Conservation (phyloP, 2,329 filamentous ascomycete genomes). For the Elsinoe australis region DNA sequence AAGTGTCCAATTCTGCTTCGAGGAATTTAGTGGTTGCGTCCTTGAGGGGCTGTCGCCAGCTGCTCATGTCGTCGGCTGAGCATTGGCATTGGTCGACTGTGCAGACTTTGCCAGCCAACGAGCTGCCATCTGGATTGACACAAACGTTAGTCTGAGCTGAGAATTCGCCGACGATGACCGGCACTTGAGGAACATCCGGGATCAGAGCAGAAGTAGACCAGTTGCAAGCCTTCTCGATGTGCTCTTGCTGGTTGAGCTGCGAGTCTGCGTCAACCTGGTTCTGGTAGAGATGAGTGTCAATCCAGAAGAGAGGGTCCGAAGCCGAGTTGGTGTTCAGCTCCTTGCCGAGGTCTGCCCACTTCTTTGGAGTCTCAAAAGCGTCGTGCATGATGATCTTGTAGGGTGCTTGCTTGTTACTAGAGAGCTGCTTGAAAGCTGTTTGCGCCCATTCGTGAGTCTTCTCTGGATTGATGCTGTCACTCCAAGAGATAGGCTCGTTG, state of each 20-base stretch:
- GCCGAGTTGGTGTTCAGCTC: slow-evolving; percentile 25
- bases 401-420: slow-evolving; percentile 28
- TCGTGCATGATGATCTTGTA: slow-evolving; percentile 37
- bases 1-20: slow-evolving; percentile 40
- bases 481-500: slow-evolving; percentile 37
- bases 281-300: slow-evolving; percentile 42
- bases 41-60: slow-evolving; percentile 32
- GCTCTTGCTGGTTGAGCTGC: slow-evolving; percentile 33
- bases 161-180: slow-evolving; percentile 40
- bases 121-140: slow-evolving; percentile 36
- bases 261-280: slow-evolving; percentile 34
- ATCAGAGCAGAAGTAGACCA: slow-evolving; percentile 29
- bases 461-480: slow-evolving; percentile 29
- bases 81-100: slow-evolving; percentile 34
- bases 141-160: slow-evolving; percentile 39
- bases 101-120: slow-evolving; percentile 29
- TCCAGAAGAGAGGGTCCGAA: slow-evolving; percentile 32
- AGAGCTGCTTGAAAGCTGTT: slow-evolving; percentile 31
- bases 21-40: slow-evolving; percentile 35
- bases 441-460: slow-evolving; percentile 32
- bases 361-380: slow-evolving; percentile 28
- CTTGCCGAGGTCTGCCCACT: slow-evolving; percentile 28
- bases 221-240: slow-evolving; percentile 37
- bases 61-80: slow-evolving; percentile 31
- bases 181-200: slow-evolving; percentile 29